phyloP scores from a whole-genome alignment of 352 stramenopile species.

The Pythium sp. region DNA sequence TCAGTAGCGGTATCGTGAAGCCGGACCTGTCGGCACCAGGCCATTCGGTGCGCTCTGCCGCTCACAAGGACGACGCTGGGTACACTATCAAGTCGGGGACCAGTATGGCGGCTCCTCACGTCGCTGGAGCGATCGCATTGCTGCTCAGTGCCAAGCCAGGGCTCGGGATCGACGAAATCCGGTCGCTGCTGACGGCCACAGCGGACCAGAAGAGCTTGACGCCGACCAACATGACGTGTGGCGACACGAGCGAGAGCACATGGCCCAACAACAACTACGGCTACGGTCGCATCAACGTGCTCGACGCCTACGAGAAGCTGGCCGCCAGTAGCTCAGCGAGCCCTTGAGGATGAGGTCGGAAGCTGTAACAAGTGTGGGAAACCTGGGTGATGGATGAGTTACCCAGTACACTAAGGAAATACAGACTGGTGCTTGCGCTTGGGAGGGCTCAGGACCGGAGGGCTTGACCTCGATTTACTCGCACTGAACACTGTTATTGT shows the following conservation, averaged over 20 bases:
- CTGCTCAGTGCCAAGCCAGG: conserved; percentile 32
- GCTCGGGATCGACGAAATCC: conserved; percentile 29
- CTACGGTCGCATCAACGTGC: conserved; percentile 24
- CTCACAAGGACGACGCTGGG: conserved; percentile 28
- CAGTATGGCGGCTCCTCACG: conserved; percentile 52
- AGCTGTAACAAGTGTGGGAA: neutral
- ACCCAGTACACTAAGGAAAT: no score
- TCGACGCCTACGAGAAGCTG: conserved; percentile 10
- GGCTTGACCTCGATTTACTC: neutral
- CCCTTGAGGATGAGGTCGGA: neutral
- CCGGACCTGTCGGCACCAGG: conserved; percentile 44
- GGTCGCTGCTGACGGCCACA: conserved; percentile 12
- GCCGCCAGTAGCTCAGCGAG: neutral
- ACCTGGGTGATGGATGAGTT: neutral
- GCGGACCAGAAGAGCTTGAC: conserved; percentile 15
- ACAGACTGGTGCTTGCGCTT: no score
- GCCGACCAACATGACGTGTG: conserved; percentile 11
- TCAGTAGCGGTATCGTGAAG: conserved; percentile 32
- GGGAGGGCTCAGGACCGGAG: no score
- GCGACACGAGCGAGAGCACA: neutral
- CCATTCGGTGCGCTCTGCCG: conserved; percentile 34
- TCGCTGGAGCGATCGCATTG: conserved; percentile 49
- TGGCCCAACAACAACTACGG: conserved; percentile 31
- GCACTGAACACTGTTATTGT: neutral
- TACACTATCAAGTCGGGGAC: conserved; percentile 49